Evolutionary conservation across 176 grass and related monocot species (phyloP).

Genomic region (Dendrocalamus sinicus): DNA sequence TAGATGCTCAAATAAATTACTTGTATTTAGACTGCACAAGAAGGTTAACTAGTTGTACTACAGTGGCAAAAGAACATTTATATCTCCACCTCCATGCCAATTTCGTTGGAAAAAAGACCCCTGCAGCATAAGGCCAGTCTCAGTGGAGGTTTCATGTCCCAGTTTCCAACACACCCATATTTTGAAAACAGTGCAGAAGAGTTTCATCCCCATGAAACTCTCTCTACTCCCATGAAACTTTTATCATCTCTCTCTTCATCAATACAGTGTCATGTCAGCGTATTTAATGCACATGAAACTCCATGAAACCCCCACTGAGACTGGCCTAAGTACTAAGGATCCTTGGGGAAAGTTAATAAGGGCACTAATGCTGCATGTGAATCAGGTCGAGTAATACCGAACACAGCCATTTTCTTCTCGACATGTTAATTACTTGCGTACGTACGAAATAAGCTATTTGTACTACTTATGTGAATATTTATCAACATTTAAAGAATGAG

Average conservation of each 20-base stretch:
- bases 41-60: conserved; percentile 7
- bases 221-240: too few species aligned
- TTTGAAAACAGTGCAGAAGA: too few species aligned
- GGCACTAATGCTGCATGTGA: conserved; percentile 38
- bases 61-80: background rate
- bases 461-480: conserved; percentile 11
- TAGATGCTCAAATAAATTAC: background rate
- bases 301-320: too few species aligned
- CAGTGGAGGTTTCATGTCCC: too few species aligned
- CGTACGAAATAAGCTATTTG: background rate
- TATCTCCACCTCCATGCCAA: background rate
- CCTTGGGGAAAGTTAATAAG: conserved; percentile 25
- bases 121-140: background rate
- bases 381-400: conserved; percentile 23
- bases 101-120: background rate
- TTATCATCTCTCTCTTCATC: too few species aligned
- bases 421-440: background rate
- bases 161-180: too few species aligned
- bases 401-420: background rate
- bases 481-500: background rate
- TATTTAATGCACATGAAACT: too few species aligned
- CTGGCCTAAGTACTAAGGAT: background rate
- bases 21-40: background rate
- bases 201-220: too few species aligned
- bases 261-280: too few species aligned